Base-by-base conservation (phyloP, 2,329 filamentous ascomycete genomes). In the Calonectria leucothoes region DNA sequence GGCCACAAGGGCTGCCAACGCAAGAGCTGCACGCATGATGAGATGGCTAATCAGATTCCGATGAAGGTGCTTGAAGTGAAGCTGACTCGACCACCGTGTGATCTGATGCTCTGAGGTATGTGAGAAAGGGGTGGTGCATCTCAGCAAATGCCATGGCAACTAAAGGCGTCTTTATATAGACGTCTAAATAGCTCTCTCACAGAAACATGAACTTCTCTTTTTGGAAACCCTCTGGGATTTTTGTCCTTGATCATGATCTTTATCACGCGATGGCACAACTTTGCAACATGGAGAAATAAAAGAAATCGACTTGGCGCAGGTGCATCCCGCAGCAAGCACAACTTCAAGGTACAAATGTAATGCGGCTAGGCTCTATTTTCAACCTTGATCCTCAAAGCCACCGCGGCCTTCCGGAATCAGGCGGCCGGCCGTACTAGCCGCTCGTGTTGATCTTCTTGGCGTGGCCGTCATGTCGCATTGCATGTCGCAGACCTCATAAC, bases 401-500 rank as follows among this genome's bases (percentile, higher is more conserved):
- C 27, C 33, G 27, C 25, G 12, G 59, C 59, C 59, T 64, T 64
- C 59, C 59, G 17, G 27, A 64, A 64, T 48, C 59, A 64, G 59
- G 8, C 25, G 39, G 59, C 59, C 29, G 37, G 25, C 59, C 59
- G 59, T 64, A 25, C 39, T 27, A 48, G 59, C 37, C n/a, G 59
- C 37, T 48, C 37, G 59, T 64, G 59, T 48, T 64, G 39, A 64
- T 31, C 59, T 27, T 64, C 59, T 64, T 64, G 59, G 59, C 59
- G 33, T 48, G 3, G 59, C 11, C 59, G 25, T 48, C 11, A 48
- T 42, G 59, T 64, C 59, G 59, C 59, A 64, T 64, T 48, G 59
- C 59, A 48, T 48, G 59, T 64, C 39, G 59, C 59, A 64, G 37
- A 42, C 27, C 59, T 48, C 37, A 48, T 64, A 48, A 33, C 11